phyloP scores from a whole-genome alignment of 2,329 filamentous ascomycete species.

The Microdochium bolleyi region DNA sequence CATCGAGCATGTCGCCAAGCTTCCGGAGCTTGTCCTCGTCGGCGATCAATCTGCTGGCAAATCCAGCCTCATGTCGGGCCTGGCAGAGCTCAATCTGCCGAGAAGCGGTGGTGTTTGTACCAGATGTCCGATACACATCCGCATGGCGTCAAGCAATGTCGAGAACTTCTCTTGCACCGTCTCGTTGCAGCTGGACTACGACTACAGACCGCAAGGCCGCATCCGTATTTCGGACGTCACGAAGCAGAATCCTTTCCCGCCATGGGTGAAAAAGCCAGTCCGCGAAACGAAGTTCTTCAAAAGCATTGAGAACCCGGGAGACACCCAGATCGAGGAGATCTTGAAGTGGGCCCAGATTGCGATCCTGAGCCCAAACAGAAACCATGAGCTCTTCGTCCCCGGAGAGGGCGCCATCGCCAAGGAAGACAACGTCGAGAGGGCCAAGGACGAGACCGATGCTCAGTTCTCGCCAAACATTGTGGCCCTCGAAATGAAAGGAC shows the following conservation, averaged over 20 bases:
- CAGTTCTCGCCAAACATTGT: slow-evolving; percentile 81
- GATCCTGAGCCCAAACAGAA: slow-evolving; percentile 57
- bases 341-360: slow-evolving; percentile 72
- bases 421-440: slow-evolving; percentile 25
- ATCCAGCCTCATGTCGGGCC: slow-evolving; percentile 54
- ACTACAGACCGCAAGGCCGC: slow-evolving; percentile 35
- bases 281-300: slow-evolving; percentile 51
- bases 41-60: slow-evolving; percentile 85
- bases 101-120: slow-evolving; percentile 69
- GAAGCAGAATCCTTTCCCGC: slow-evolving; percentile 47
- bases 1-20: slow-evolving; percentile 59
- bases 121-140: slow-evolving; percentile 72
- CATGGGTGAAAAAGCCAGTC: slow-evolving; percentile 48
- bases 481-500: slow-evolving; percentile 65
- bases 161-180: slow-evolving; percentile 62
- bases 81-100: slow-evolving; percentile 64
- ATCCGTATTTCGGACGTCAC: slow-evolving; percentile 40
- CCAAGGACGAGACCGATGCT: slow-evolving; percentile 39
- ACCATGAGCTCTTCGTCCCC: slow-evolving; percentile 46
- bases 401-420: slow-evolving; percentile 31
- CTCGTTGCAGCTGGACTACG: slow-evolving; percentile 57
- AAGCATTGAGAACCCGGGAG: slow-evolving; percentile 40
- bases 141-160: slow-evolving; percentile 47
- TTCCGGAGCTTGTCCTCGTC: slow-evolving; percentile 75
- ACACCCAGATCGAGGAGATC: slow-evolving; percentile 55